Conservation (phyloP, 306 rosid genomes). For the peach (Prunus persica) region DNA sequence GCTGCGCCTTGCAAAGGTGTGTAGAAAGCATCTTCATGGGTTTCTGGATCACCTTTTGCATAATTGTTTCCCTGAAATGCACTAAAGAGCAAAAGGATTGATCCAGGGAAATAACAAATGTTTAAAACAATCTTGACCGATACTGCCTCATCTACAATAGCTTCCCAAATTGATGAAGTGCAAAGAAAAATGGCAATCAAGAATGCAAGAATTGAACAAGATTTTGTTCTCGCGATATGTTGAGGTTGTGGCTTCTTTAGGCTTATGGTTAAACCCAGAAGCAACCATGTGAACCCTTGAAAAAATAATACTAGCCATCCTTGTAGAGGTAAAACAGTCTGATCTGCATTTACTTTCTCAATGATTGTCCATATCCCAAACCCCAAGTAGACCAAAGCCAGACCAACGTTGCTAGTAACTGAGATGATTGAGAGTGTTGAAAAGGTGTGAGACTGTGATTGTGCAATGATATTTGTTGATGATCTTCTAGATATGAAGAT, state of each 20-base stretch:
- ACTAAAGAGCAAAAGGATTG: slow-evolving; percentile 15
- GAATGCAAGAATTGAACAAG: not conserved
- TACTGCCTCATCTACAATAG: slow-evolving; percentile 2
- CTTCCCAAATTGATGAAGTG: slow-evolving; percentile 19
- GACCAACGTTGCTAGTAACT: slow-evolving; percentile 9
- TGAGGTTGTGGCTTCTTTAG: slow-evolving; percentile 12
- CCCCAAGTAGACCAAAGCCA: slow-evolving; percentile 29
- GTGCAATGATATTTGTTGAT: slow-evolving; percentile 4
- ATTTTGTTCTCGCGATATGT: not conserved
- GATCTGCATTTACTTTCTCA: slow-evolving; percentile 6
- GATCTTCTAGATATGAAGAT: not conserved
- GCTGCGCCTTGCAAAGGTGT: slow-evolving; percentile 13
- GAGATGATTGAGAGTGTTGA: slow-evolving; percentile 2
- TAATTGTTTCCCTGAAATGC: slow-evolving; percentile 1
- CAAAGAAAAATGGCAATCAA: slow-evolving; percentile 19
- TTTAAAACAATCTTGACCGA: slow-evolving; percentile 11
- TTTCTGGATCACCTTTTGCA: slow-evolving; percentile 6
- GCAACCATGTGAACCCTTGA: slow-evolving; percentile 33
- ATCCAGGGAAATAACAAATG: slow-evolving; percentile 20
- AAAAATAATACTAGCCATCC: slow-evolving; percentile 23
- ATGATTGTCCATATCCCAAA: slow-evolving; percentile 23
- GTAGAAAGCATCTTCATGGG: slow-evolving; percentile 3
- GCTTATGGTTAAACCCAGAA: slow-evolving; percentile 14
- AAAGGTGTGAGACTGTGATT: not conserved
- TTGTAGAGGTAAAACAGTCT: slow-evolving; percentile 15